A percentile compares a stretch with the other conserved stretches of the same genome.
These are phyloP conservation scores for Crepidotus sp. DNA, from an alignment of 1,284 basidiomycete genomes.

Conservation along the genomic window DNA sequence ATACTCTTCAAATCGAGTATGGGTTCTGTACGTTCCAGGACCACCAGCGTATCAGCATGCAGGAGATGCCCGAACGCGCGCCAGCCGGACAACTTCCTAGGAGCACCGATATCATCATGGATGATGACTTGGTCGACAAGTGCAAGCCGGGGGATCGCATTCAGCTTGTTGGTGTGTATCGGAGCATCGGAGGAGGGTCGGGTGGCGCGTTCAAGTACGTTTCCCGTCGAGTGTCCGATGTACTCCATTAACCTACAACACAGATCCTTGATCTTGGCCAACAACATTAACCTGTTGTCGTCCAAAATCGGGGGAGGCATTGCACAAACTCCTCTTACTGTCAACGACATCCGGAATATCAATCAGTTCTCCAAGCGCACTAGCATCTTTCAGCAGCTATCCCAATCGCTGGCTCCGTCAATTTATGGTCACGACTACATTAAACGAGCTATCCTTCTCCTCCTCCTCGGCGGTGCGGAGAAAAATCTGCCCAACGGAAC, in stretches of 20 bases:
- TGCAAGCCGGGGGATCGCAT: conserved; percentile 98
- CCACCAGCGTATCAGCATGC: conserved; percentile 95
- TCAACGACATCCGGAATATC: conserved; percentile 93
- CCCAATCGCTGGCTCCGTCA: conserved; percentile 93
- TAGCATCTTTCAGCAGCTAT: conserved; percentile 84
- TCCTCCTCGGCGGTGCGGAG: conserved; percentile 93
- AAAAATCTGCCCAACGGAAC: conserved; percentile 98
- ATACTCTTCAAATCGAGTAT: conserved; percentile 85
- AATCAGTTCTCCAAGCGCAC: conserved; percentile 86
- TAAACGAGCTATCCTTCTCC: conserved; percentile 87
- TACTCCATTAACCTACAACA: conserved; percentile 15
- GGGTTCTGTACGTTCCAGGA: conserved; percentile 91
- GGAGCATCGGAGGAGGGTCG: conserved; percentile 86
- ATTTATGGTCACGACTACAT: conserved; percentile 97
- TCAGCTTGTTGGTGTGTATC: conserved; percentile 93
- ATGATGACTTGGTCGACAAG: conserved; percentile 94
- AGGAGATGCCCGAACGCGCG: conserved; percentile 99
- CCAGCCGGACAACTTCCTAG: conserved; percentile 95
- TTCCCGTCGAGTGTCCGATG: conserved; percentile 1
- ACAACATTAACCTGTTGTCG: conserved; percentile 94
- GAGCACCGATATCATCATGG: conserved; percentile 91
- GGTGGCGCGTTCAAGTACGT: conserved; percentile 88
- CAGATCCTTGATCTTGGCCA: conserved; percentile 90
- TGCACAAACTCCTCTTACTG: conserved; percentile 87
- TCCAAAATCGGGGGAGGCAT: conserved; percentile 96